Percentiles rank a stretch among this genome's conserved stretches.
phyloP scores from a whole-genome alignment of 2,329 filamentous ascomycete genomes.

The Orbilia brochopaga region DNA sequence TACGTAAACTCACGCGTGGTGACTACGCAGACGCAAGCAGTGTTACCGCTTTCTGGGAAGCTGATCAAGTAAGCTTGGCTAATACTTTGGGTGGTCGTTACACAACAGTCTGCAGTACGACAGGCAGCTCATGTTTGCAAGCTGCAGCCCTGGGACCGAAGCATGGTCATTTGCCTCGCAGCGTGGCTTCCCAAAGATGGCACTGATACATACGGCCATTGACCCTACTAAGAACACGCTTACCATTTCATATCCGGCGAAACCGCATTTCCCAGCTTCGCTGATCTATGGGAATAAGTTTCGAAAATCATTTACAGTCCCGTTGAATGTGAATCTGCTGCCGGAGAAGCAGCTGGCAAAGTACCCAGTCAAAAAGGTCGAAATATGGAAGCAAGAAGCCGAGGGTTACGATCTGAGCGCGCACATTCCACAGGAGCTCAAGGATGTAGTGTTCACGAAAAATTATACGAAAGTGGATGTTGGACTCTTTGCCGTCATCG shows the following conservation, averaged over 20 bases:
- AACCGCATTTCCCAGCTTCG: conserved; percentile 34
- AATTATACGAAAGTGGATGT: conserved; percentile 58
- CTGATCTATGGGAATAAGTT: conserved; percentile 57
- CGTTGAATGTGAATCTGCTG: conserved; percentile 65
- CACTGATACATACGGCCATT: conserved; percentile 70
- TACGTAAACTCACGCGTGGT: conserved; percentile 17
- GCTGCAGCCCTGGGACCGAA: conserved; percentile 57
- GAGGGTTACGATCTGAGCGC: conserved; percentile 60
- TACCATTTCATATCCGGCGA: conserved; percentile 51
- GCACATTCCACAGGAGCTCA: conserved; percentile 57
- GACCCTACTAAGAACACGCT: conserved; percentile 44
- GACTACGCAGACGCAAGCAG: background rate
- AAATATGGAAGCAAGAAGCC: conserved; percentile 68
- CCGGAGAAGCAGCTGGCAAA: conserved; percentile 64
- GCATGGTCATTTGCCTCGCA: conserved; percentile 75
- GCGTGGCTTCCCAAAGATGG: conserved; percentile 72
- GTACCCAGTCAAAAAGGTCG: conserved; percentile 68
- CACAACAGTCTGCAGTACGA: conserved; percentile 70
- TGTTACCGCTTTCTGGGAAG: background rate
- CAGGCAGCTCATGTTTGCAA: conserved; percentile 79
- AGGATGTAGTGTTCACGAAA: conserved; percentile 44
- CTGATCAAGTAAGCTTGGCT: conserved; percentile 7
- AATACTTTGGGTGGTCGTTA: conserved; percentile 12
- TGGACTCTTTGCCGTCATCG: conserved; percentile 72
- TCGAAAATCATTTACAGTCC: conserved; percentile 70